These are phyloP conservation scores for Glarea lozoyensis DNA, from an alignment of 495 filamentous ascomycete genomes.

Conservation along the genomic window DNA sequence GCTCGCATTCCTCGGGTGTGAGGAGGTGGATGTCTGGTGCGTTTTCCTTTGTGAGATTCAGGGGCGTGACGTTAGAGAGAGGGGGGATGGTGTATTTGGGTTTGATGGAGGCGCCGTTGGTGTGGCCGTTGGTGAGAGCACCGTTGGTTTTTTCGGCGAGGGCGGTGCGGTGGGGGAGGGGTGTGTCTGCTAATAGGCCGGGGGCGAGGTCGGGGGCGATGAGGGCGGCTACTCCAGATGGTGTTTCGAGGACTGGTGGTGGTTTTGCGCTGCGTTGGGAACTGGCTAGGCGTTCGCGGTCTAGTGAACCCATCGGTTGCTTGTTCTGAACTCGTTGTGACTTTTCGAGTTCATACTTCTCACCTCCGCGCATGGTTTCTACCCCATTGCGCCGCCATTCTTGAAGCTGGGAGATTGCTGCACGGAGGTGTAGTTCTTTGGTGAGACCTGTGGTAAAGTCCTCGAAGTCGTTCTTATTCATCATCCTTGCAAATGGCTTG, in stretches of 20 bases:
- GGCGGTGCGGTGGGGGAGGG: slow-evolving; percentile 1
- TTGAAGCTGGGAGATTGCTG: slow-evolving; percentile 84
- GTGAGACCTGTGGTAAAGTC: slow-evolving; percentile 73
- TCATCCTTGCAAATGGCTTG: slow-evolving; percentile 94
- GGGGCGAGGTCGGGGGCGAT: slow-evolving; percentile 68
- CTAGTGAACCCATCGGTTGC: slow-evolving; percentile 66
- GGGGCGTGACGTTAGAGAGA: slow-evolving; percentile 48
- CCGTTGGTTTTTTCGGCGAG: slow-evolving; percentile 12
- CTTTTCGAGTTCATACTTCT: slow-evolving; percentile 95
- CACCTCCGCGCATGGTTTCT: slow-evolving; percentile 71
- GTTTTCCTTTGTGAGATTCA: slow-evolving; percentile 61
- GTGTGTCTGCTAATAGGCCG: slow-evolving; percentile 41
- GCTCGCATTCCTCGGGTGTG: slow-evolving; percentile 71
- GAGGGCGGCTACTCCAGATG: slow-evolving; percentile 60
- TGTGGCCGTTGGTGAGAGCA: slow-evolving; percentile 32
- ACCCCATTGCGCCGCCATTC: slow-evolving; percentile 87
- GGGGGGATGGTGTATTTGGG: slow-evolving; percentile 36
- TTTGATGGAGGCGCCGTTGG: slow-evolving; percentile 28
- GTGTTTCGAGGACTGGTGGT: slow-evolving; percentile 53
- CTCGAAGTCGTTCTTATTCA: slow-evolving; percentile 88
- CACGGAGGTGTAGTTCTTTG: slow-evolving; percentile 82
- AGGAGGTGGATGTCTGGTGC: slow-evolving; percentile 78
- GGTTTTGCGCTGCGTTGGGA: slow-evolving; percentile 45
- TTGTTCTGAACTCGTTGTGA: slow-evolving; percentile 59
- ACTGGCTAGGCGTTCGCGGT: slow-evolving; percentile 63